Evolutionary conservation across 805 yeast species (phyloP).

Genomic region (Scheffersomyces coipomensis): DNA sequence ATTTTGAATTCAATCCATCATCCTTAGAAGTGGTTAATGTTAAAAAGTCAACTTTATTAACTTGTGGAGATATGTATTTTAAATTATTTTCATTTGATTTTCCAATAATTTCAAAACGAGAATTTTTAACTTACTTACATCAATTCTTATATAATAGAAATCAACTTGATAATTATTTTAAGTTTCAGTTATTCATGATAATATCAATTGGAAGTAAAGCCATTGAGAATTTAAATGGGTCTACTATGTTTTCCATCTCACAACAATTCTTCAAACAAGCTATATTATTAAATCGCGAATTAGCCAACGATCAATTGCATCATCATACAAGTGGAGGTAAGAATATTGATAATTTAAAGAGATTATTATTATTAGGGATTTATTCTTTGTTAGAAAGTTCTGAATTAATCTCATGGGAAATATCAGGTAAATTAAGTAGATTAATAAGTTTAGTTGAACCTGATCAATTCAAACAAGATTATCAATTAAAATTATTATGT

Average conservation of each 20-base stretch:
- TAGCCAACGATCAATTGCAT: no score
- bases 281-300: neutral
- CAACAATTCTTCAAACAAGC: conserved; percentile 32
- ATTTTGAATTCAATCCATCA: neutral
- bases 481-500: conserved; percentile 17
- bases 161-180: conserved; percentile 29
- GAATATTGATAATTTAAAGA: conserved; percentile 37
- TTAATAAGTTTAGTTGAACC: conserved; percentile 17
- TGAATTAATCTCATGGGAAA: conserved; percentile 52
- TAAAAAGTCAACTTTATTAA: neutral
- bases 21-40: neutral
- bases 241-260: conserved; percentile 14
- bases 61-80: conserved; percentile 1
- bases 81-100: neutral
- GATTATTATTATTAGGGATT: conserved; percentile 44
- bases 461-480: neutral
- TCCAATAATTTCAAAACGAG: conserved; percentile 16
- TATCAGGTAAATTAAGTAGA: conserved; percentile 47
- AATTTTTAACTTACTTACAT: neutral
- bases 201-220: conserved; percentile 50
- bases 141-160: neutral
- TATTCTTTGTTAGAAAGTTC: conserved; percentile 51
- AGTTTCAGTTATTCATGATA: conserved; percentile 52
- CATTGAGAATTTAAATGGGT: neutral
- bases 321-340: neutral